These are phyloP conservation scores for Mrakia frigida DNA, from an alignment of 768 basidiomycete genomes.

Conservation along the genomic window DNA sequence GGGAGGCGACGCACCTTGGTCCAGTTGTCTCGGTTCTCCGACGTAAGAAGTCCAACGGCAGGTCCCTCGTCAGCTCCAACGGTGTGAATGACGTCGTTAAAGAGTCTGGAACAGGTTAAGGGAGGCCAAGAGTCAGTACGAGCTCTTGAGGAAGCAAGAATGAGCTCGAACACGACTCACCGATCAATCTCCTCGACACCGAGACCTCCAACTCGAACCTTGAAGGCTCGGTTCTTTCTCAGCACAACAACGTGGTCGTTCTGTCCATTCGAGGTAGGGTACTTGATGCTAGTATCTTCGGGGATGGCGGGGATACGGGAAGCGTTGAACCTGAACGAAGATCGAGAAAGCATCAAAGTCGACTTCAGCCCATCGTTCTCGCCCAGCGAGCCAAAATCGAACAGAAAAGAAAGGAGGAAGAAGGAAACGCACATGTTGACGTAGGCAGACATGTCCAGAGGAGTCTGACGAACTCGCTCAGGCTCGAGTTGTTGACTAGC, in stretches of 20 bases:
- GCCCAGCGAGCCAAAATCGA: background rate
- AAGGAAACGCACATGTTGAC: constrained; percentile 69
- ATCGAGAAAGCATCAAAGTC: background rate
- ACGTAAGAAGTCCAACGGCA: constrained; percentile 75
- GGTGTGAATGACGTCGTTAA: constrained; percentile 54
- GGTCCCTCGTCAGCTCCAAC: constrained; percentile 59
- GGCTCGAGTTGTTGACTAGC: constrained; percentile 72
- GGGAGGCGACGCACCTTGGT: constrained; percentile 54
- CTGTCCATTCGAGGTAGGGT: constrained; percentile 48
- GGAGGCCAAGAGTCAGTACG: background rate
- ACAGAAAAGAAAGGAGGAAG: background rate
- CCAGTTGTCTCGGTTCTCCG: constrained; percentile 87
- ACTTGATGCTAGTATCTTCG: constrained; percentile 76
- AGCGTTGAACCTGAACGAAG: constrained; percentile 66
- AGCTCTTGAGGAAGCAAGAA: background rate
- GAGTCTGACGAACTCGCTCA: constrained; percentile 69
- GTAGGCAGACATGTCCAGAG: constrained; percentile 90
- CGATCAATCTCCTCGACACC: constrained; percentile 73
- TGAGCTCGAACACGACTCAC: constrained; percentile 43
- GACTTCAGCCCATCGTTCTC: background rate
- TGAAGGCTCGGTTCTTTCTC: constrained; percentile 85
- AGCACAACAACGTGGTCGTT: constrained; percentile 88
- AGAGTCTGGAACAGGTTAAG: constrained; percentile 8
- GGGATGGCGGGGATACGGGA: constrained; percentile 80
- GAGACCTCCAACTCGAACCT: constrained; percentile 63